Percentiles rank a stretch among this genome's conserved stretches.
phyloP scores from a whole-genome alignment of 345 rosid genomes.

The Syzygium aqueum region DNA sequence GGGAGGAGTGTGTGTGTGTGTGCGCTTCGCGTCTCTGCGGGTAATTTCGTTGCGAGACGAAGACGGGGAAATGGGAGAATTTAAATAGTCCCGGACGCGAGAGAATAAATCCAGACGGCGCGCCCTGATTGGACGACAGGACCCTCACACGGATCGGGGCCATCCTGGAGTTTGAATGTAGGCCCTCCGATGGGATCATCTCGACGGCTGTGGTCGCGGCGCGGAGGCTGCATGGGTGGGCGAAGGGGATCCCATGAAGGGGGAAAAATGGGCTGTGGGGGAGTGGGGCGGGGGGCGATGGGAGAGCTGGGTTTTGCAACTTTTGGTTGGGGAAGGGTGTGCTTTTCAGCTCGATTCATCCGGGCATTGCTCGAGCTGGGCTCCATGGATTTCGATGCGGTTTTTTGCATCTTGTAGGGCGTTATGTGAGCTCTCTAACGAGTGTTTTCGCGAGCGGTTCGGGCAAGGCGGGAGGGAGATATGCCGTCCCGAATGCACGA shows the following conservation, averaged over 20 bases:
- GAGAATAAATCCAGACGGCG: conserved; percentile 26
- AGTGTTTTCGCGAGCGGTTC: not conserved
- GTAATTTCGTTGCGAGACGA: not conserved
- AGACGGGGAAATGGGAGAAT: conserved; percentile 11
- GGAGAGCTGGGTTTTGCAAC: conserved; percentile 4
- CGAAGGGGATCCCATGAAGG: not conserved
- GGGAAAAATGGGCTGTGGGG: too few species aligned
- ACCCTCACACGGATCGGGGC: conserved; percentile 37
- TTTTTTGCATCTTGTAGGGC: conserved; percentile 16
- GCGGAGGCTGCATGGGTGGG: conserved; percentile 9
- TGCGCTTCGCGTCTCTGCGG: not conserved
- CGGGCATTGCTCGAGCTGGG: conserved; percentile 13
- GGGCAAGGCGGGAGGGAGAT: conserved; percentile 4
- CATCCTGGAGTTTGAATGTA: conserved; percentile 36
- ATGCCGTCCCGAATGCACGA: conserved; percentile 20
- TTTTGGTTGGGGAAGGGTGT: conserved; percentile 30
- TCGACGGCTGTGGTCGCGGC: conserved; percentile 28
- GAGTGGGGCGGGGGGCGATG: not conserved
- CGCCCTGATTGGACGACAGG: conserved; percentile 36
- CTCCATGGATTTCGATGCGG: conserved; percentile 1
- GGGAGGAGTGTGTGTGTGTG: not conserved
- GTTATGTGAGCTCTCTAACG: conserved; percentile 40
- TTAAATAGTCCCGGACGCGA: conserved; percentile 41
- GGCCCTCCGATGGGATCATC: conserved; percentile 37
- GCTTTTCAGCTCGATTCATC: conserved; percentile 47